phyloP scores from a whole-genome alignment of 768 basidiomycete species.

The Royoungia palumana region DNA sequence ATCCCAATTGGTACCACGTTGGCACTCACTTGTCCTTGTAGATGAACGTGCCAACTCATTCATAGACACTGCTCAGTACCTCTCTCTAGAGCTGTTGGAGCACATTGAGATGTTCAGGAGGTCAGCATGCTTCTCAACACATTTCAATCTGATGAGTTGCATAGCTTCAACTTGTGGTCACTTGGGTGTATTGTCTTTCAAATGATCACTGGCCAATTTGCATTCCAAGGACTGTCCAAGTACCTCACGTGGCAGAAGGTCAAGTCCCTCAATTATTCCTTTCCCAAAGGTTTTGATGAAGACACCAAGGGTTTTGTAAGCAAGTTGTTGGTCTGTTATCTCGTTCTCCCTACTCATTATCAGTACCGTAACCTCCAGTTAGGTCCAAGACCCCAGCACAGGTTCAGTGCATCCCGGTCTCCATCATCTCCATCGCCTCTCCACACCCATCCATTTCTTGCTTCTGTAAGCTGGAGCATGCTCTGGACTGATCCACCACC shows the following conservation, averaged over 20 bases:
- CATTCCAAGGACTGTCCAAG: conserved; percentile 88
- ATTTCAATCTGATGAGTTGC: neutral
- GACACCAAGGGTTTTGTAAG: conserved; percentile 79
- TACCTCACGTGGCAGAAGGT: conserved; percentile 96
- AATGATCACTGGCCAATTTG: conserved; percentile 86
- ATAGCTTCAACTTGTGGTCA: conserved; percentile 92
- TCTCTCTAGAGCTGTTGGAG: conserved; percentile 82
- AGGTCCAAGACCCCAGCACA: conserved; percentile 58
- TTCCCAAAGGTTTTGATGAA: conserved; percentile 82
- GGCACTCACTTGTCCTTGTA: conserved; percentile 18
- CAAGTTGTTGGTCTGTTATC: conserved; percentile 58
- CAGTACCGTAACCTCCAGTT: conserved; percentile 17
- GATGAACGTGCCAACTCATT: conserved; percentile 65
- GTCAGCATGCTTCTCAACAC: conserved; percentile 37
- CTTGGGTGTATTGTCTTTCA: conserved; percentile 93
- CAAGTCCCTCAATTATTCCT: conserved; percentile 79
- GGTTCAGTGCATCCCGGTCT: conserved; percentile 53
- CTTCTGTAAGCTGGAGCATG: conserved; percentile 52
- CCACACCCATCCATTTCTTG: conserved; percentile 61
- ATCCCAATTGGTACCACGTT: neutral
- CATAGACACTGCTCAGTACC: conserved; percentile 89
- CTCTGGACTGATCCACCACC: conserved; percentile 68
- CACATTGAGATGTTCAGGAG: conserved; percentile 70
- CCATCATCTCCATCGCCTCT: conserved; percentile 42
- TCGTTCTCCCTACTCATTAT: neutral